Evolutionary conservation across 805 yeast genomes (phyloP), one percentile per base, ranked within the genome.

Genomic region (Cyberlindnera americana): DNA sequence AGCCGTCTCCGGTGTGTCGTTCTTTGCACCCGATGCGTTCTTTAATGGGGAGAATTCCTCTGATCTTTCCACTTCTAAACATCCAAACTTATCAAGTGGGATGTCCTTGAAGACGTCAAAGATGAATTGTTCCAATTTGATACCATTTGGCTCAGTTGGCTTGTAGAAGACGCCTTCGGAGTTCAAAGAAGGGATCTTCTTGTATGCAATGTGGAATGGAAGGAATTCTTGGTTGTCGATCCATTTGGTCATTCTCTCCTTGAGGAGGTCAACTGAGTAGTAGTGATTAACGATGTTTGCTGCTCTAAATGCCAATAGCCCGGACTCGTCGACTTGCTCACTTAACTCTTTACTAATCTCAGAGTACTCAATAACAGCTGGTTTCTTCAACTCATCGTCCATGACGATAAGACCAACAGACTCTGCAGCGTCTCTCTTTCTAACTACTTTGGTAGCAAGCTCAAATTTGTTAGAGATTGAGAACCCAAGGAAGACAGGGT

Each of bases 261-360:
- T 61, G 53, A 93, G 67, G 54, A 89, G 75, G n/a, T 75, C 82
- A 33, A 86, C 86, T 4, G 90, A 81, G 64, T 91, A 93, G 64
- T 90, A 93, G 64, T 93, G 99, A 61, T 93, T 93, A 40, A 93
- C 99, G 48, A 93, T 93, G 64, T 93, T 93, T 19, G 96, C 99
- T 4, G 98, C 96, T 52, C 98, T 76, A 52, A 88, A 75, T 48
- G 75, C 75, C 43, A 93, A 71, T 45, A 81, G 68, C 14, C 81
- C 83, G 19, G 71, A 60, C n/a, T 46, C 42, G 47, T 83, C 93
- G 19, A 64, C 64, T 44, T 77, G 79, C 53, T 77, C 77, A 17
- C 91, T 82, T 54, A 90, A 70, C 49, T 83, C 90, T 23, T 67
- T 57, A 8, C 88, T 72, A 46, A 93, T 88, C 65, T 93, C 99